Evolutionary conservation across 495 filamentous ascomycete species (phyloP), one percentile per base, ranked within the genome.

Genomic region (Penicillium desertorum): DNA sequence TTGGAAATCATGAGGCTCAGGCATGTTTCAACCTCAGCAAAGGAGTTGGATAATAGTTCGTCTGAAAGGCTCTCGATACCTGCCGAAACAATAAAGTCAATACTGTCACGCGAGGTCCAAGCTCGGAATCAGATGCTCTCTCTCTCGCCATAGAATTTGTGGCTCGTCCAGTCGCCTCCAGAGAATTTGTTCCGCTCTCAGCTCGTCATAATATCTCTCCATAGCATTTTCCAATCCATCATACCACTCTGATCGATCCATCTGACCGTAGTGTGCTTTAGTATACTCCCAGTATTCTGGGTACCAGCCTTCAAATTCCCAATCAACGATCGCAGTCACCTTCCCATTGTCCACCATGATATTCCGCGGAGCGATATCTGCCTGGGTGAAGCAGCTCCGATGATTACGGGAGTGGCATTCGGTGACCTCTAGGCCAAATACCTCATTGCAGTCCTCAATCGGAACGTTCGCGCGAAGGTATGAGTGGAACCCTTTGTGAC

Each of bases 231-330:
- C 32, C 29, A 62, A 53, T 41, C 34, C 55, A 5, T 45, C 37
- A 32, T 59, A 62, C 55, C 59, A 62, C 4, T 59, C 37, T 41
- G 50, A 14, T 43, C 47, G 53, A 56, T 27, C 34, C 27, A 12
- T 9, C 12, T 17, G 34, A 59, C 42, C 62, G 58, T 51, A 51
- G 20, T 51, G 34, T 45, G 73, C 68, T 58, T 74, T 73, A 5
- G 68, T 66, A 62, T 76, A 79, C 53, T 81, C 79, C 79, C 79
- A 81, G 62, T 80, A 79, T 51, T 70, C 65, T 30, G 77, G 74
- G 64, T 76, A 80, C 72, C 73, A 83, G 23, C 78, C 78, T n/a
- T 71, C 59, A 32, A 65, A 62, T 62, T 77, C 71, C 79, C 79
- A 81, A 63, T 81, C 78, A 54, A 81, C 61, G 53, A 83, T 73